Evolutionary conservation across 192 early-diverging fungal species (phyloP).

Genomic region (Dissophora ornata): DNA sequence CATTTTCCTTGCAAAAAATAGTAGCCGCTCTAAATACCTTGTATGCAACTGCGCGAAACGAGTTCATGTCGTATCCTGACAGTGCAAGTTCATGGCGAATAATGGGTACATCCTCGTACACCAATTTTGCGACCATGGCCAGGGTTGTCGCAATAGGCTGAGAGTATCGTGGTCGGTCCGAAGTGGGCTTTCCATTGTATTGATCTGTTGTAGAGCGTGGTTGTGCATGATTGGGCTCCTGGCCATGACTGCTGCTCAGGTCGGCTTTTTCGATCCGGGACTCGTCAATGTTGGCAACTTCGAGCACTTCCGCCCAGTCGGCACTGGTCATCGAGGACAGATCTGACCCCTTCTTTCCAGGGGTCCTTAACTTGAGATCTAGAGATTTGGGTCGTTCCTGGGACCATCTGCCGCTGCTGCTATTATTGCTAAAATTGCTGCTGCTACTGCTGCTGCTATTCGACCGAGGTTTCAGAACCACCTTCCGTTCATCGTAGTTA

Average conservation of each 20-base stretch:
- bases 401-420: not conserved
- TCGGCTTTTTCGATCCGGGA: constrained; percentile 17
- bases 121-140: constrained; percentile 61
- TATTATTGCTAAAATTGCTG: not conserved
- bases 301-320: constrained; percentile 42
- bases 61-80: constrained; percentile 63
- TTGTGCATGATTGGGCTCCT: not conserved
- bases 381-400: constrained; percentile 34
- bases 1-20: not conserved
- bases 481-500: constrained; percentile 41
- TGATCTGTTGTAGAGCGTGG: not conserved
- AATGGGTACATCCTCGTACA: constrained; percentile 63
- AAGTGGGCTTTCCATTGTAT: not conserved
- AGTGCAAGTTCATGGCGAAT: constrained; percentile 61
- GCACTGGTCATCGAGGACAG: constrained; percentile 32
- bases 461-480: constrained; percentile 9
- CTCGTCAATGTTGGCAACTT: constrained; percentile 47
- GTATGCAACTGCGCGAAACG: constrained; percentile 64
- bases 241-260: not conserved
- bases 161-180: constrained; percentile 57
- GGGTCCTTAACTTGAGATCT: constrained; percentile 32
- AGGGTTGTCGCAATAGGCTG: constrained; percentile 60
- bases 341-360: constrained; percentile 41
- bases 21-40: constrained; percentile 40
- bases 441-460: not conserved